Percentiles rank a stretch among this genome's conserved stretches.
Evolutionary conservation across 768 basidiomycete genomes (phyloP).

Genomic region (Lactarius pseudohatsudake): DNA sequence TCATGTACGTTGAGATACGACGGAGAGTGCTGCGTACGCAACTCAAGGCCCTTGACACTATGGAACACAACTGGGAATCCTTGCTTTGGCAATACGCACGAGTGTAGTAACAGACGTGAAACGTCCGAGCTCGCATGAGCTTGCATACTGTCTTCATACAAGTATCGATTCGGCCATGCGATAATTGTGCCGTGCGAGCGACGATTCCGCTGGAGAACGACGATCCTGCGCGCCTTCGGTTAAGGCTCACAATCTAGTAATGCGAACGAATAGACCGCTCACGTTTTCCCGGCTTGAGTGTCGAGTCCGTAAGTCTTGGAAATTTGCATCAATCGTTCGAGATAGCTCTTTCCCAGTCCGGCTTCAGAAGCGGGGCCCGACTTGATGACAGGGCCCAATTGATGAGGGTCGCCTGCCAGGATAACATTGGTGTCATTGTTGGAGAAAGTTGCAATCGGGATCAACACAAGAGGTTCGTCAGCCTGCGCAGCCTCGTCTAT

Average conservation of each 20-base stretch:
- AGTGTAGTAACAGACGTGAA: conserved; percentile 34
- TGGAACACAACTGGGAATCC: conserved; percentile 40
- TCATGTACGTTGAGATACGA: conserved; percentile 40
- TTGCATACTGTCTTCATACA: conserved; percentile 33
- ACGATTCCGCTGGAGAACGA: conserved; percentile 26
- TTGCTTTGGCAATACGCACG: conserved; percentile 33
- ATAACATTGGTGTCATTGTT: conserved; percentile 39
- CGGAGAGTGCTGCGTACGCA: conserved; percentile 38
- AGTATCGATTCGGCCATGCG: conserved; percentile 40
- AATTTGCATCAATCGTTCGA: conserved; percentile 39
- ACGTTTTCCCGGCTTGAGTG: conserved; percentile 36
- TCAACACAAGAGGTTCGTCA: conserved; percentile 57
- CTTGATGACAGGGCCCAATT: too few relatives aligned
- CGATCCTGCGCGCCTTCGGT: conserved; percentile 25
- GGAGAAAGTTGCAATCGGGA: conserved; percentile 39
- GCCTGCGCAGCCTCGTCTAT: conserved; percentile 68
- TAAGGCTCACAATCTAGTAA: not conserved
- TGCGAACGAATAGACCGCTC: conserved; percentile 19
- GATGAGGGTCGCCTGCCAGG: conserved; percentile 37
- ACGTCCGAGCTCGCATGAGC: conserved; percentile 32
- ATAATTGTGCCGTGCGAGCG: conserved; percentile 43
- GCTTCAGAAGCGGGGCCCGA: conserved; percentile 29
- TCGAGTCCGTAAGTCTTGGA: conserved; percentile 34
- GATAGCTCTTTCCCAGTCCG: conserved; percentile 38
- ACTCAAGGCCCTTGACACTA: conserved; percentile 37